phyloP scores from a whole-genome alignment of 768 basidiomycete genomes.

The Omphalotus guepiniiformis region DNA sequence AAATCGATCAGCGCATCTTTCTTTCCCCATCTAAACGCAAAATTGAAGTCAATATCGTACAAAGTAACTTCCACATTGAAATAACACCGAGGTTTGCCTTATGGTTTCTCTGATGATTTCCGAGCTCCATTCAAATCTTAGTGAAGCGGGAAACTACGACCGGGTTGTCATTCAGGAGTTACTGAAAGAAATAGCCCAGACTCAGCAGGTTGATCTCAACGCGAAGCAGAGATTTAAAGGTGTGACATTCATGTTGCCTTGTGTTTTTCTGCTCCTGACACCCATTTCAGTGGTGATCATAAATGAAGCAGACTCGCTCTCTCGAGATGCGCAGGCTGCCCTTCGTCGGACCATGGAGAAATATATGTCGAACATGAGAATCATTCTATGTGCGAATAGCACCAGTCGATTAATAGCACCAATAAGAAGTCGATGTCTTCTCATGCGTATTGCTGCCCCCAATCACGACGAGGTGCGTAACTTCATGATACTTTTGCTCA shows the following conservation, averaged over 20 bases:
- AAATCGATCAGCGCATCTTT: conserved; percentile 97
- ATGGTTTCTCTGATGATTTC: neutral
- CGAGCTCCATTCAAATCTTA: conserved; percentile 32
- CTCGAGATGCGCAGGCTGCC: conserved; percentile 95
- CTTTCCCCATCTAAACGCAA: conserved; percentile 91
- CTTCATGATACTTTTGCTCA: neutral
- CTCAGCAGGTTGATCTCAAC: conserved; percentile 94
- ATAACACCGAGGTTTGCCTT: conserved; percentile 84
- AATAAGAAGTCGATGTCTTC: conserved; percentile 91
- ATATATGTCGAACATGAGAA: conserved; percentile 96
- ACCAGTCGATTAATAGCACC: conserved; percentile 95
- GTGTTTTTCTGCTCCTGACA: neutral
- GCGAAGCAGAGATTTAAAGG: conserved; percentile 98
- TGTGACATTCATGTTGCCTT: conserved; percentile 23
- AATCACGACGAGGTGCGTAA: conserved; percentile 61
- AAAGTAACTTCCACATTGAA: conserved; percentile 97
- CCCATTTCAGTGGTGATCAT: conserved; percentile 81
- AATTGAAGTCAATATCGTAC: conserved; percentile 93
- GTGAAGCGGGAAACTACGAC: conserved; percentile 95
- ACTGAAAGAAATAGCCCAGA: conserved; percentile 97
- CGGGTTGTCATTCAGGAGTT: conserved; percentile 95
- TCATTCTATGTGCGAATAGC: conserved; percentile 94
- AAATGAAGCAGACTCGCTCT: conserved; percentile 93
- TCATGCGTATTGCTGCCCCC: conserved; percentile 92
- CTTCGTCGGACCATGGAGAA: conserved; percentile 98